Percentiles rank a stretch among this genome's conserved stretches.
Evolutionary conservation across 805 yeast genomes (phyloP).

Genomic region (Candida oleophila): DNA sequence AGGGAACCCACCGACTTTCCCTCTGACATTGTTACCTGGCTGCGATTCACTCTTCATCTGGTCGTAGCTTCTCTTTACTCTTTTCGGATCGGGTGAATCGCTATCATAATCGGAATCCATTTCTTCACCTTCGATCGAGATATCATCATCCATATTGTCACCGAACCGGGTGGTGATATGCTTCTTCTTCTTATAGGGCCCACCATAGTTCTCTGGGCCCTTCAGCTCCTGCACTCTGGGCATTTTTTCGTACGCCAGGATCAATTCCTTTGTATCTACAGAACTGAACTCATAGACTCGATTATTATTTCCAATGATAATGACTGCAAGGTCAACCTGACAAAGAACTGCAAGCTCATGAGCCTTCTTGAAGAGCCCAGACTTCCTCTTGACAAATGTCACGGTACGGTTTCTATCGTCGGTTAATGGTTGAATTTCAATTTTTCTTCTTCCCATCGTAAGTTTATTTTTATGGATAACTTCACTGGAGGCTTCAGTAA

Average conservation of each 20-base stretch:
- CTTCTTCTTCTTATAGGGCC: slow-evolving; percentile 42
- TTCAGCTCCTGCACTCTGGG: slow-evolving; percentile 54
- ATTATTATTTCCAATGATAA: slow-evolving; percentile 79
- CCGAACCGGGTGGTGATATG: slow-evolving; percentile 15
- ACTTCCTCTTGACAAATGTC: slow-evolving; percentile 91
- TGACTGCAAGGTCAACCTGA: slow-evolving; percentile 88
- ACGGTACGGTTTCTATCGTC: slow-evolving; percentile 86
- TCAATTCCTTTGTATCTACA: slow-evolving; percentile 48
- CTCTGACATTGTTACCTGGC: not conserved
- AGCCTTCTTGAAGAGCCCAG: slow-evolving; percentile 87
- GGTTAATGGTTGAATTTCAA: slow-evolving; percentile 84
- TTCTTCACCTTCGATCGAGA: slow-evolving; percentile 17
- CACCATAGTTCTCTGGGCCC: slow-evolving; percentile 66
- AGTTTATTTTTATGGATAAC: not conserved
- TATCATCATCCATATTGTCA: slow-evolving; percentile 12
- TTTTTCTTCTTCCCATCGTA: slow-evolving; percentile 93
- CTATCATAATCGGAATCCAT: slow-evolving; percentile 34
- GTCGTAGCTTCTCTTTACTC: slow-evolving; percentile 18
- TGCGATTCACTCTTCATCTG: not conserved
- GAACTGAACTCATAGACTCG: slow-evolving; percentile 84
- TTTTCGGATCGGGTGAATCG: slow-evolving; percentile 34
- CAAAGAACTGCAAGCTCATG: slow-evolving; percentile 86
- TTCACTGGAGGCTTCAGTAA: not conserved
- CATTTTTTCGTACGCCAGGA: slow-evolving; percentile 20
- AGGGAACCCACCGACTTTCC: not conserved